phyloP scores from a whole-genome alignment of 129 eudicot species.

The Saussurea involucrata region DNA sequence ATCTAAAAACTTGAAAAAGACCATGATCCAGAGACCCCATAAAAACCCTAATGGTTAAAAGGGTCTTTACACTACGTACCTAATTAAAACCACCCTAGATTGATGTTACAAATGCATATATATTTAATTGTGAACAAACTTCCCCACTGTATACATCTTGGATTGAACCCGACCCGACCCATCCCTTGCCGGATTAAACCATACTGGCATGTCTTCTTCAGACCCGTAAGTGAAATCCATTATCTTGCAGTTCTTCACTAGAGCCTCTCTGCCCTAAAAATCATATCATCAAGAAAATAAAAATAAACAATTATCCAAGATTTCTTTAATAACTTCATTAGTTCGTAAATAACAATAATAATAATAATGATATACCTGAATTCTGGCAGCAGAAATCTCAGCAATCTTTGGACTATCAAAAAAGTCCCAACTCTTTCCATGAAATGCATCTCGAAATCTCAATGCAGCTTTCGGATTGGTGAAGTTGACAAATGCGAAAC shows the following conservation, averaged over 20 bases:
- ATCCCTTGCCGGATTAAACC: conserved; percentile 53
- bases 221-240: conserved; percentile 34
- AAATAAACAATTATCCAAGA: background rate
- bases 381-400: conserved; percentile 49
- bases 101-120: background rate
- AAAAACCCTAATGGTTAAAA: background rate
- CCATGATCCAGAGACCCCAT: background rate
- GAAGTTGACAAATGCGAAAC: conserved; percentile 80
- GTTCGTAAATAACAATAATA: background rate
- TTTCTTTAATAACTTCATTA: background rate
- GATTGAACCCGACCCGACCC: conserved; percentile 34
- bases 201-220: conserved; percentile 52
- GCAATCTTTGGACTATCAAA: conserved; percentile 25
- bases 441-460: conserved; percentile 24
- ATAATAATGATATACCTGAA: conserved; percentile 73
- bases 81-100: background rate
- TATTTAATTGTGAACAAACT: background rate
- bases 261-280: conserved; percentile 47
- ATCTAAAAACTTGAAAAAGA: background rate
- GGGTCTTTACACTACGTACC: no score
- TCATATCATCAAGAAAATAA: no score
- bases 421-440: conserved; percentile 34
- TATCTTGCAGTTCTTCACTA: conserved; percentile 33
- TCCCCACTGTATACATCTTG: background rate
- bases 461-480: conserved; percentile 41